These are phyloP conservation scores for Aspergillus ellipticus DNA, from an alignment of 495 filamentous ascomycete genomes.

Conservation along the genomic window DNA sequence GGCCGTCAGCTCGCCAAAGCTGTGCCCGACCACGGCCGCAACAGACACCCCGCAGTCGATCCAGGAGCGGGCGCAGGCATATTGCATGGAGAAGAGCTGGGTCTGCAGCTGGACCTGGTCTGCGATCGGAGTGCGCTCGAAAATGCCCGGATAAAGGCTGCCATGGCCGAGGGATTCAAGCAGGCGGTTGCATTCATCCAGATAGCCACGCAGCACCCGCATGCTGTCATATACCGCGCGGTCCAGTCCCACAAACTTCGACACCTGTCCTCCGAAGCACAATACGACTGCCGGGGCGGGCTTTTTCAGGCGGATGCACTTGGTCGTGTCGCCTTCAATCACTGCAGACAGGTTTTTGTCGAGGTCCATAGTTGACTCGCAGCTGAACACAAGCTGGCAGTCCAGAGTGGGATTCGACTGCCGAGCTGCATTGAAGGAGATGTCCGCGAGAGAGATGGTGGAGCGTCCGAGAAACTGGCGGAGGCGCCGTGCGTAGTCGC, in stretches of 20 bases:
- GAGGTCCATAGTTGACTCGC: constrained; percentile 8
- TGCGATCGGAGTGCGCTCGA: constrained; percentile 29
- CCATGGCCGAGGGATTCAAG: constrained; percentile 22
- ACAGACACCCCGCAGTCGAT: constrained; percentile 38
- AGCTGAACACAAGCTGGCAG: constrained; percentile 8
- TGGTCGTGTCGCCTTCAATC: background rate
- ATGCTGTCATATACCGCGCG: constrained; percentile 30
- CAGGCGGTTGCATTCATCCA: constrained; percentile 23
- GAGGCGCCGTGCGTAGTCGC: constrained; percentile 9
- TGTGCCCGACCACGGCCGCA: constrained; percentile 47
- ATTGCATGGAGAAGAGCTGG: constrained; percentile 46
- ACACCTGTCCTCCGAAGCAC: constrained; percentile 53
- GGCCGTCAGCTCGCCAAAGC: constrained; percentile 46
- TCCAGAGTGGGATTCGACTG: constrained; percentile 18
- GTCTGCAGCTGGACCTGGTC: constrained; percentile 45
- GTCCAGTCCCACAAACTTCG: constrained; percentile 40
- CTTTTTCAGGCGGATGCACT: constrained; percentile 9
- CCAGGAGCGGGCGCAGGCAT: constrained; percentile 44
- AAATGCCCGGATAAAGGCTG: constrained; percentile 48
- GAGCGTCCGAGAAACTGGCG: background rate
- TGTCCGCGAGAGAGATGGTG: constrained; percentile 6
- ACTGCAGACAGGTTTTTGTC: background rate
- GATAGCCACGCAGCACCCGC: constrained; percentile 32
- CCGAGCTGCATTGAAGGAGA: constrained; percentile 14
- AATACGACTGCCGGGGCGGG: constrained; percentile 39